Percentiles rank a stretch among this genome's conserved stretches.
phyloP scores from a whole-genome alignment of 2,329 filamentous ascomycete genomes.

The Phoma sp. region DNA sequence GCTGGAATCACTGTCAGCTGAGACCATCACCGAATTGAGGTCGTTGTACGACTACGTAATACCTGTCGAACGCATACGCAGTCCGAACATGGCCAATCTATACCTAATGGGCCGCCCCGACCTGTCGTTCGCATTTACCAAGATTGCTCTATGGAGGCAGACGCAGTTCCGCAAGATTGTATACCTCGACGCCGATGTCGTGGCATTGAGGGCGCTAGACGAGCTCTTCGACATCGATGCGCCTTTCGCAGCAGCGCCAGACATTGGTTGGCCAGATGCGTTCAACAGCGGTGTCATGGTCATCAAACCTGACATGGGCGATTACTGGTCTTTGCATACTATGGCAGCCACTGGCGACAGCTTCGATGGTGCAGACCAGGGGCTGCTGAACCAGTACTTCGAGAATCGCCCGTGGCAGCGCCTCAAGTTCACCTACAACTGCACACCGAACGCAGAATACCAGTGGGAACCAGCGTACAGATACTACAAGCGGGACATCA shows the following conservation, averaged over 20 bases:
- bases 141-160: slow-evolving; percentile 92
- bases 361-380: slow-evolving; percentile 97
- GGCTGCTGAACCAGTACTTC: slow-evolving; percentile 94
- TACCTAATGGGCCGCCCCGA: slow-evolving; percentile 91
- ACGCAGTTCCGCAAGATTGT: slow-evolving; percentile 90
- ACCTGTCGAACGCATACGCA: slow-evolving; percentile 80
- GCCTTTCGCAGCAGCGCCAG: slow-evolving; percentile 76
- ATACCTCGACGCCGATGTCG: slow-evolving; percentile 92
- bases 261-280: slow-evolving; percentile 96
- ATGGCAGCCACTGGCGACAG: slow-evolving; percentile 87
- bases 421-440: slow-evolving; percentile 94
- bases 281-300: slow-evolving; percentile 99
- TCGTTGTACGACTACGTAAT: slow-evolving; percentile 87
- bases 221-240: slow-evolving; percentile 79
- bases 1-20: slow-evolving; percentile 75
- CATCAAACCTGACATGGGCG: slow-evolving; percentile 81
- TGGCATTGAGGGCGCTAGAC: slow-evolving; percentile 88
- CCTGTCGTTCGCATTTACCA: slow-evolving; percentile 91
- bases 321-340: slow-evolving; percentile 83
- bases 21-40: slow-evolving; percentile 80
- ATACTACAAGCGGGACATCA: slow-evolving; percentile 90
- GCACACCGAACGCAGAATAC: slow-evolving; percentile 94
- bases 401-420: slow-evolving; percentile 77
- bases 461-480: slow-evolving; percentile 95
- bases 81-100: slow-evolving; percentile 79